Evolutionary conservation across 169 alveolate species (phyloP), one percentile per base, ranked within the genome.

Genomic region (Miamiensis avidus): DNA sequence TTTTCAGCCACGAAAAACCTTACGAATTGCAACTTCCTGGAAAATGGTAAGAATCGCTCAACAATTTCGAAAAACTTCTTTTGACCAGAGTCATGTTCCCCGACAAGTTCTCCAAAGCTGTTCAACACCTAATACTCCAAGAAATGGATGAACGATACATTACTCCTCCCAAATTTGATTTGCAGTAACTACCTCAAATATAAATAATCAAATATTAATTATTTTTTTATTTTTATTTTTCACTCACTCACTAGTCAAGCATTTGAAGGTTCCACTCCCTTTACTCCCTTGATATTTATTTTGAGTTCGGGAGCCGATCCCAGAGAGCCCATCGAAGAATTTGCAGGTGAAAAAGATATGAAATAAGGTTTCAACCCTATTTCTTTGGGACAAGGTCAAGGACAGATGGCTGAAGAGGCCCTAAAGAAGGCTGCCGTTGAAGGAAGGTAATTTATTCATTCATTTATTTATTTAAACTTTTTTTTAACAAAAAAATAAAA

Each of bases 271-370:
- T 93, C 97, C 34, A 91, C 89, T 64, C 83, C 86, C 74, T 86
- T 82, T 34, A 91, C 96, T 26, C 98, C 98, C 11, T 85, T 96
- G 33, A 93, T 96, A 31, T 94, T 96, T 82, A 94, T 96, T 74
- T 88, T 96, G n/a, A 91, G 96, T 65, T 96, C 98, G 33, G 98
- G 98, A 29, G 97, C 97, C n/a, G 98, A 96, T 90, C 98, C 98
- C 65, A 91, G 96, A 86, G 81, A 88, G 26, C 95, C 93, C 87
- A 90, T 96, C 16, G 84, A 88, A 74, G 94, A 94, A 81, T 86
- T 96, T 25, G 92, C 97, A 4, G 95, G 90, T 28, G 86, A 89
- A 87, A 75, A 87, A 77, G 92, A 89, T 49, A 88, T 94, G 34
- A 91, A 92, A 81, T 89, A 91, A 75, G 93, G 90, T 72, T 93